phyloP scores from a whole-genome alignment of 768 basidiomycete genomes.

The Termitomyces sp. region DNA sequence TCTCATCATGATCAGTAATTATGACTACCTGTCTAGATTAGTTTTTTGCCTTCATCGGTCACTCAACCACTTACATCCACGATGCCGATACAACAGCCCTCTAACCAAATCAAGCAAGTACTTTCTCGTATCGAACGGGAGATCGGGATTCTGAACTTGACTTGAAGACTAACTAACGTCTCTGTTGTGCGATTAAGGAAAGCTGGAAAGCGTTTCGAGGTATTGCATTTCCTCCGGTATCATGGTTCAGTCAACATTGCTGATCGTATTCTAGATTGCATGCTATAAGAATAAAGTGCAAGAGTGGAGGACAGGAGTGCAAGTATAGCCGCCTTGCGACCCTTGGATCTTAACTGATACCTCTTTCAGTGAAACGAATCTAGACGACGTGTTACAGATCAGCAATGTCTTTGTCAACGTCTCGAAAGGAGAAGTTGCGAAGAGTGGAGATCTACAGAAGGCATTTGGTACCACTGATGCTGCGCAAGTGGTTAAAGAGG shows the following conservation, averaged over 20 bases:
- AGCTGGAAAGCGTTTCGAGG: slow-evolving; percentile 97
- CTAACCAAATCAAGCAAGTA: slow-evolving; percentile 81
- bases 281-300: slow-evolving; percentile 99
- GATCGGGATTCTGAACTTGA: slow-evolving; percentile 2
- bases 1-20: background rate
- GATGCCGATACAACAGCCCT: slow-evolving; percentile 77
- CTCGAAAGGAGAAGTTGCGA: slow-evolving; percentile 92
- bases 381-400: slow-evolving; percentile 96
- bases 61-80: slow-evolving; percentile 9
- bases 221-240: slow-evolving; percentile 21
- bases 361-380: slow-evolving; percentile 70
- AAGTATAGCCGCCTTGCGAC: slow-evolving; percentile 22
- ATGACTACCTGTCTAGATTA: background rate
- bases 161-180: slow-evolving; percentile 87
- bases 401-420: slow-evolving; percentile 95
- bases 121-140: background rate
- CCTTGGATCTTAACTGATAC: background rate
- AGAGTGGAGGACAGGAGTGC: slow-evolving; percentile 93
- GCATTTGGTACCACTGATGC: slow-evolving; percentile 79
- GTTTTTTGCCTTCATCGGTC: slow-evolving; percentile 2
- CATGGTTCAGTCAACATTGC: background rate
- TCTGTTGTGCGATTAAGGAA: slow-evolving; percentile 95
- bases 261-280: slow-evolving; percentile 58
- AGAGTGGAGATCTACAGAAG: slow-evolving; percentile 86
- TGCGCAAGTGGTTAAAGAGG: slow-evolving; percentile 78